Evolutionary conservation across 352 stramenopile genomes (phyloP), one percentile per base, ranked within the genome.

Genomic region (Vaucheria bursata): DNA sequence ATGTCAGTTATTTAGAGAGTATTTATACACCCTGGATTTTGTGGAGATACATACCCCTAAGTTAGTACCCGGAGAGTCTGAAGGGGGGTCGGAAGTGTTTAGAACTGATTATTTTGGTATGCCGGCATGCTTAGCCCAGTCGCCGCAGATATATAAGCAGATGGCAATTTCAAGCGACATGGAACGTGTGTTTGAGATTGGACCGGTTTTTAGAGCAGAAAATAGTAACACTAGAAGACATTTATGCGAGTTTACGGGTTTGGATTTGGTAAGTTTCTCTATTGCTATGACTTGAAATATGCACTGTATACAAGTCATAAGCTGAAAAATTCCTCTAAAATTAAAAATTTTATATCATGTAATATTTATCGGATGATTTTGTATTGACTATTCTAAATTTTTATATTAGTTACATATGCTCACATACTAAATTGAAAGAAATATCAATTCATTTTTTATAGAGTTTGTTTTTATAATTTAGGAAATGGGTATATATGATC

Each of bases 141-240:
- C 90, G 76, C 96, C 96, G 39, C 96, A 99, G 87, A 89, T 99
- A n/a, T 98, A 99, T 90, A 99, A 99, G 87, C 96, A 99, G 84
- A 99, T 99, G 93, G 95, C 93, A 52, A 95, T 96, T n/a, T 98
- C 94, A 83, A 92, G 93, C 39, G 96, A 96, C 36, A 94, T 99
- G 75, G 95, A 98, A 84, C 90, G 95, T 66, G 95, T 99, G 53
- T 93, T 92, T 88, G 94, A 98, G 86, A 96, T 99, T 77, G 96
- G 95, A 12, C 96, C 96, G 0, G 96, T 99, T 1, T 99, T 99
- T 85, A 92, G 96, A 81, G 96, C 96, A 0, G 96, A 99, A 87
- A 98, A 99, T 87, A 97, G 90, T 71, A 98, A 99, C 87, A 99
- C 96, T 36, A 33, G 80, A 25, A 37, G 81, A 38, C 78, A 83